A percentile compares a stretch with the other conserved stretches of the same genome.
Conservation (phyloP, 129 eudicot species). For the Tanacetum coccineum region DNA sequence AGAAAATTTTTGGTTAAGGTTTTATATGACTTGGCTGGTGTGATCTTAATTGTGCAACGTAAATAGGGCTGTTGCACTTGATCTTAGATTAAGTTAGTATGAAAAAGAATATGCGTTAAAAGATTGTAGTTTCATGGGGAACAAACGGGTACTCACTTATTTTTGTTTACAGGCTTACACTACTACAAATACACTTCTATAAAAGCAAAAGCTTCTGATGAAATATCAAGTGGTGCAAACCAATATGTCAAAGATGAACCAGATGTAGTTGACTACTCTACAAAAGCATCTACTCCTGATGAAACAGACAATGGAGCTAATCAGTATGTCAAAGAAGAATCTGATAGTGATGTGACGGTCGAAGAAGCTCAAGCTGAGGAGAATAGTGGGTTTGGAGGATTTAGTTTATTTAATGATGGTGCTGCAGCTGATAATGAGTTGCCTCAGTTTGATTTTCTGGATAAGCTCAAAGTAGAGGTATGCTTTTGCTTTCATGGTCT, state of each 20-base stretch:
- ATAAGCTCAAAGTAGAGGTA: slow-evolving; percentile 50
- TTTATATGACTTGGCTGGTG: neutral
- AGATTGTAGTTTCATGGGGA: neutral
- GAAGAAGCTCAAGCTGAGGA: slow-evolving; percentile 34
- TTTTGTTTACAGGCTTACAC: slow-evolving; percentile 32
- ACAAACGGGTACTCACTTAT: neutral
- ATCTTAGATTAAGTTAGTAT: neutral
- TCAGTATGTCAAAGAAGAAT: slow-evolving; percentile 34
- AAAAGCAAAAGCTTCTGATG: slow-evolving; percentile 42
- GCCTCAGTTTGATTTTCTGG: slow-evolving; percentile 37
- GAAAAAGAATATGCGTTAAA: neutral
- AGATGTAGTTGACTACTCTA: slow-evolving; percentile 18
- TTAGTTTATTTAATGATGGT: slow-evolving; percentile 30
- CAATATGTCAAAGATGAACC: slow-evolving; percentile 36
- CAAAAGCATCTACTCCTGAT: slow-evolving; percentile 30
- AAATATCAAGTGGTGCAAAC: slow-evolving; percentile 34
- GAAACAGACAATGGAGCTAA: slow-evolving; percentile 34
- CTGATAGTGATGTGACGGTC: slow-evolving; percentile 17
- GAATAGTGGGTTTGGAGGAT: slow-evolving; percentile 26
- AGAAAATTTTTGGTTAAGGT: neutral
- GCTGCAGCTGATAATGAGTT: slow-evolving; percentile 21
- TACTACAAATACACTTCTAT: slow-evolving; percentile 15
- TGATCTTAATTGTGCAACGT: too few species aligned
- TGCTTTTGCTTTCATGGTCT: neutral
- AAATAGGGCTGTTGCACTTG: neutral